Evolutionary conservation across 2,329 filamentous ascomycete species (phyloP).

Genomic region (Pseudogymnoascus sp.): DNA sequence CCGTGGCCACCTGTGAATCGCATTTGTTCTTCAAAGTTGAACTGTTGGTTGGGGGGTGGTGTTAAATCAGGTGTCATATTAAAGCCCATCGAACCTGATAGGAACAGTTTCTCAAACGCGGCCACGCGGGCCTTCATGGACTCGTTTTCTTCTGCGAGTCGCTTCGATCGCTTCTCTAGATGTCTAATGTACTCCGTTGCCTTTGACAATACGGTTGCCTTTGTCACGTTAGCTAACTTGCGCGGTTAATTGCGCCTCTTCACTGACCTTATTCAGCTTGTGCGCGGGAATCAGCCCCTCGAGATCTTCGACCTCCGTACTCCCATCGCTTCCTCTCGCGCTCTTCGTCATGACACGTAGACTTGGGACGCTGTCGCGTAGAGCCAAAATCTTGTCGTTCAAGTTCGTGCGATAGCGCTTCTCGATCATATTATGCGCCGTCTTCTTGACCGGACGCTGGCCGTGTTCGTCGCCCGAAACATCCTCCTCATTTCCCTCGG

Average conservation of each 20-base stretch:
- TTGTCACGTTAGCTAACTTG: background rate
- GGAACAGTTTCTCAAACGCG: conserved; percentile 71
- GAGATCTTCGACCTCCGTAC: conserved; percentile 69
- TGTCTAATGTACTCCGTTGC: conserved; percentile 95
- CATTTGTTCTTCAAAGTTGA: conserved; percentile 1
- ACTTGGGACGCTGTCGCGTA: conserved; percentile 87
- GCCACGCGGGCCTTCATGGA: conserved; percentile 71
- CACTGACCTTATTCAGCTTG: conserved; percentile 93
- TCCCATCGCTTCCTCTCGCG: conserved; percentile 58
- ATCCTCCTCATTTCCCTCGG: conserved; percentile 48
- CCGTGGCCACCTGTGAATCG: background rate
- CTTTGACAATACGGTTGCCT: conserved; percentile 64
- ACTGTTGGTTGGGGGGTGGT: conserved; percentile 38
- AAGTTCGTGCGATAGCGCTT: conserved; percentile 94
- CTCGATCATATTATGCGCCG: conserved; percentile 96
- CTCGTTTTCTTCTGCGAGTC: conserved; percentile 72
- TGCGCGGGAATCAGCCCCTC: conserved; percentile 80
- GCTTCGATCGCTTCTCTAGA: conserved; percentile 81
- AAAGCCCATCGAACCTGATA: conserved; percentile 60
- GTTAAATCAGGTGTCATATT: conserved; percentile 36
- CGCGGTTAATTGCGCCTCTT: background rate
- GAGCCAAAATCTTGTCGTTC: conserved; percentile 91
- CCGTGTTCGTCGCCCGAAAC: conserved; percentile 52
- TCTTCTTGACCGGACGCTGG: conserved; percentile 68
- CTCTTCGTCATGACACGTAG: conserved; percentile 76